Base-by-base conservation (phyloP, 2,329 filamentous ascomycete genomes). In the Colletotrichum costaricense region DNA sequence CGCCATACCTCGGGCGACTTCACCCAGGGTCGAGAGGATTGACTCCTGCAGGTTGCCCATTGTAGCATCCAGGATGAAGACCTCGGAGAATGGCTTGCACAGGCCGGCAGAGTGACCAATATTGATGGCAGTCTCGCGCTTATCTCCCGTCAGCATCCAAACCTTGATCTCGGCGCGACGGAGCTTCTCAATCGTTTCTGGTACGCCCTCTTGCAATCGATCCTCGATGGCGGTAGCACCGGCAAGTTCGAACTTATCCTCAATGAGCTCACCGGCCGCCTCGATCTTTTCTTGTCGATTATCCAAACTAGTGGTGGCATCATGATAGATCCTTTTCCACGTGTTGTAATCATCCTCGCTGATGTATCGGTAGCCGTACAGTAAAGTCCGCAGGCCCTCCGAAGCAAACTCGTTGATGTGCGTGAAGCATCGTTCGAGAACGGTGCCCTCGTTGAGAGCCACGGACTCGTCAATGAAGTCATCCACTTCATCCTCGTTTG, bases 81-180 rank as follows among this genome's bases (percentile, higher is more conserved):
- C 83, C 8, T 93, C 92, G 0, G 95, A 97, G 78, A 93, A 89
- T 0, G 88, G 86, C 75, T 90, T 90, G 78, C 88, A 95, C 42
- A 98, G 88, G 33, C 93, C 90, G 62, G 95, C 96, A 0, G 95
- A 97, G 78, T 98, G 93, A 0, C 94, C 95, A 76, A 97, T 96
- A 78, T 97, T 97, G 83, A 98, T 96, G 56, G 95, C 95, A 0
- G 95, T 98, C 83, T 98, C 95, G 58, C 95, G 90, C 83, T 97
- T 97, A 81, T 98, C 95, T 35, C 95, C 95, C 2, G 95, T 98
- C 59, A 98, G 86, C 95, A 98, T 98, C 95, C 95, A 98, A 76
- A 98, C 91, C 82, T 97, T 97, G 85, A 98, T 97, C 74, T 95
- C 95, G 1, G 95, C 95, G 26, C 95, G 89, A 52, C 94, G 90